Conservation (phyloP, 345 rosid genomes). For the Eucalyptus regnans region DNA sequence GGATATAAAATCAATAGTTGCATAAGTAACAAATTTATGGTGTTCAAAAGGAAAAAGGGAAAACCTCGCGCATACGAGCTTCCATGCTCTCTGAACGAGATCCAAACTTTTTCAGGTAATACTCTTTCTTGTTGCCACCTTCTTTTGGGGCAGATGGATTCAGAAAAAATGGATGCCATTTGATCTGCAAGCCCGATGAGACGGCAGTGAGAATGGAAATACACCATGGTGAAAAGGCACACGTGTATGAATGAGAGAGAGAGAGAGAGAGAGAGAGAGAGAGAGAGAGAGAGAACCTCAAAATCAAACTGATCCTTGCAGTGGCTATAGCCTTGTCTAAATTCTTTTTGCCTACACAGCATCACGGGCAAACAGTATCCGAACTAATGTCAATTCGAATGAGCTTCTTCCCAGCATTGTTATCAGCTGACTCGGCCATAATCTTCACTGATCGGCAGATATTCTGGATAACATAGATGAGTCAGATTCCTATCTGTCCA, state of each 20-base stretch:
- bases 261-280: background rate
- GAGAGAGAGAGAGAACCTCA: conserved; percentile 27
- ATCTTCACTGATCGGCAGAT: background rate
- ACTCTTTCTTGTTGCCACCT: conserved; percentile 68
- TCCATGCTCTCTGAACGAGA: conserved; percentile 28
- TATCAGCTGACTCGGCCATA: conserved; percentile 44
- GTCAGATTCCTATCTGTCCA: background rate
- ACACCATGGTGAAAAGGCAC: background rate
- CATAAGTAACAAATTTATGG: background rate
- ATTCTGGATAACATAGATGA: background rate
- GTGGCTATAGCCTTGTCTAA: conserved; percentile 70
- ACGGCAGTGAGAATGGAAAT: background rate
- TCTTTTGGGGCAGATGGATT: conserved; percentile 82
- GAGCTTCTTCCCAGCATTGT: conserved; percentile 34
- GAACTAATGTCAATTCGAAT: conserved; percentile 60
- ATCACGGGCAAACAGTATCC: conserved; percentile 91
- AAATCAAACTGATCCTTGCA: conserved; percentile 50
- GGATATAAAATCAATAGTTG: background rate
- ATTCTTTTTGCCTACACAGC: conserved; percentile 72
- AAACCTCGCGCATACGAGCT: conserved; percentile 61
- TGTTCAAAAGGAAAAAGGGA: background rate
- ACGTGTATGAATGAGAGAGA: background rate
- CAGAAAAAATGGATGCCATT: conserved; percentile 83
- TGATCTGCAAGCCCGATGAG: conserved; percentile 31
- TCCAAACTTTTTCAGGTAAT: conserved; percentile 55